A percentile compares a stretch with the other conserved stretches of the same genome.
Conservation (phyloP, 352 stramenopile species). For the Pythium periplocum region DNA sequence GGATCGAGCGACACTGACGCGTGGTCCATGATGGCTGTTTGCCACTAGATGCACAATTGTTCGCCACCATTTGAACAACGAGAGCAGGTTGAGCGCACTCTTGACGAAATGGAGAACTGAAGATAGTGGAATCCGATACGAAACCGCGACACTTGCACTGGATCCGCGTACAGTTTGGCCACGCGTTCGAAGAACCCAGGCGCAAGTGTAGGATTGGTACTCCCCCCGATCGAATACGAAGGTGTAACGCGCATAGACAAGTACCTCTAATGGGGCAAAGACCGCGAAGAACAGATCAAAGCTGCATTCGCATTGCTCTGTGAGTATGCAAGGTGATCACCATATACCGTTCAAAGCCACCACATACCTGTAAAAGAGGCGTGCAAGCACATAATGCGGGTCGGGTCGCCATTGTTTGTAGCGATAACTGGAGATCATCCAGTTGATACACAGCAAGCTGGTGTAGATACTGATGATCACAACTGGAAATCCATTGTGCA, state of each 20-base stretch:
- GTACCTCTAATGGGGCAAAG: slow-evolving; percentile 20
- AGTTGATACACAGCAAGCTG: slow-evolving; percentile 15
- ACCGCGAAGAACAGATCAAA: slow-evolving; percentile 30
- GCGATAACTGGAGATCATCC: slow-evolving; percentile 21
- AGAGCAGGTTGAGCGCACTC: slow-evolving; percentile 13
- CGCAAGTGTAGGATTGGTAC: slow-evolving; percentile 12
- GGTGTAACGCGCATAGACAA: slow-evolving; percentile 15
- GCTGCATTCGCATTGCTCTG: no score
- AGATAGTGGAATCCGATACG: slow-evolving; percentile 15
- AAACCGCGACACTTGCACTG: slow-evolving; percentile 15
- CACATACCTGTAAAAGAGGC: slow-evolving; percentile 11
- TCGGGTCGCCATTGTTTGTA: slow-evolving; percentile 14
- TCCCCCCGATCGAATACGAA: slow-evolving; percentile 18
- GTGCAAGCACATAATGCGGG: slow-evolving; percentile 8
- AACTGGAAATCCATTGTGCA: slow-evolving; percentile 21
- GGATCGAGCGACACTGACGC: neutral
- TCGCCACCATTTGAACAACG: slow-evolving; percentile 18
- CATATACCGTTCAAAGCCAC: no score
- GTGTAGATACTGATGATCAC: slow-evolving; percentile 20
- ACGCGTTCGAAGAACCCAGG: slow-evolving; percentile 13
- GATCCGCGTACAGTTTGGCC: slow-evolving; percentile 19
- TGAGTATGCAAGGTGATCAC: no score
- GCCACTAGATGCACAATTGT: slow-evolving; percentile 15
- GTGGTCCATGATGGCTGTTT: neutral
- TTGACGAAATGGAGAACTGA: slow-evolving; percentile 16